A percentile compares a stretch with the other conserved stretches of the same genome.
phyloP scores from a whole-genome alignment of 805 yeast genomes.

The Metschnikowia aberdeeniae region DNA sequence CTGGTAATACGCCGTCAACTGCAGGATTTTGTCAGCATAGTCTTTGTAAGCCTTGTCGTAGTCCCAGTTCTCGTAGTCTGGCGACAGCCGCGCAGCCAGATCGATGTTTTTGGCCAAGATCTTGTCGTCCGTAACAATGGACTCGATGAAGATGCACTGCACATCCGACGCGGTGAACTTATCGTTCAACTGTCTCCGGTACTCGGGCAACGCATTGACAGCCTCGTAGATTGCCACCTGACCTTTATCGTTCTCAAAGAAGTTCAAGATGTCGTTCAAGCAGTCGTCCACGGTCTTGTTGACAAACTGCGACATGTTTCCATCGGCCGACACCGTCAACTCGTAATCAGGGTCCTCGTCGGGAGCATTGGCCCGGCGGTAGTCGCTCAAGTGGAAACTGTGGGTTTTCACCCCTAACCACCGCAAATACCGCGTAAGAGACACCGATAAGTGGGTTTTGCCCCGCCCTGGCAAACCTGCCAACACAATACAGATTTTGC shows the following conservation, averaged over 20 bases:
- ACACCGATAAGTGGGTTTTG: constrained; percentile 87
- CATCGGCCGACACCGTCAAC: constrained; percentile 50
- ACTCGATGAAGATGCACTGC: constrained; percentile 84
- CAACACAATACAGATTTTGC: constrained; percentile 80
- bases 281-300: constrained; percentile 59
- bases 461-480: constrained; percentile 96
- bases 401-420: constrained; percentile 96
- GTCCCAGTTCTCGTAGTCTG: constrained; percentile 80
- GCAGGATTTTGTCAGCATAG: constrained; percentile 66
- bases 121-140: constrained; percentile 68
- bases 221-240: constrained; percentile 97
- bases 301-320: constrained; percentile 44
- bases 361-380: constrained; percentile 54
- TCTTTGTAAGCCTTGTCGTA: constrained; percentile 70
- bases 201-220: constrained; percentile 73
- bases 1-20: constrained; percentile 67
- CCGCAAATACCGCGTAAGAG: constrained; percentile 84
- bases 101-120: constrained; percentile 69
- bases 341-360: constrained; percentile 58
- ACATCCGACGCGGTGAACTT: constrained; percentile 55
- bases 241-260: constrained; percentile 73
- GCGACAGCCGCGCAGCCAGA: constrained; percentile 78
- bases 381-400: constrained; percentile 74
- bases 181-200: constrained; percentile 56
- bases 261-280: constrained; percentile 61